Base-by-base conservation (phyloP, 495 filamentous ascomycete genomes). In the Penicillium silybi region DNA sequence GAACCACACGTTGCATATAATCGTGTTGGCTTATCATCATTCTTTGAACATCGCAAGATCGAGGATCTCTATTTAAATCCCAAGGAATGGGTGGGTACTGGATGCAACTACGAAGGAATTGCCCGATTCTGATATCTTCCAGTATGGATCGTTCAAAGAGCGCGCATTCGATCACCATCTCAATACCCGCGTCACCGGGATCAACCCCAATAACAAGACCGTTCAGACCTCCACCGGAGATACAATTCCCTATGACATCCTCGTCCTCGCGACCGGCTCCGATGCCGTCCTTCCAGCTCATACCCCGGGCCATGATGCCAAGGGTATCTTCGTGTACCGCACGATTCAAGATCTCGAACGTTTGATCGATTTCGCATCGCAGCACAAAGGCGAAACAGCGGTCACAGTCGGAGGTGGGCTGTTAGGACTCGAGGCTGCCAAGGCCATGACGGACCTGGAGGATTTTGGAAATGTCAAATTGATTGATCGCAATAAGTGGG, bases 1-100 rank as follows among this genome's bases (percentile, higher is more conserved):
- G 92, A 97, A 64, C 73, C 86, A 1, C 87, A 97, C 71, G 71
- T 96, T 53, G 92, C 92, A 2, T 97, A 97, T 69, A 97, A 97
- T 62, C 87, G 92, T 43, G 92, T 97, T 18, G 92, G 92, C n/a
- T 77, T 97, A 35, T 96, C 91, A 6, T 88, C 84, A 35, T 97
- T 91, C 74, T 97, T 97, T 61, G 85, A 89, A 60, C 91, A 96
- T 69, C 81, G 92, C 52, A 83, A 89, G 54, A 86, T 95, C 15
- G 90, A 95, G 69, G 89, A 93, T 61, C 65, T 97, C 38, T 96
- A 96, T 58, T 77, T 97, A 22, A 95, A 96, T 59, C 89, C 90
- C 0, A 74, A 80, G 53, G 87, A 92, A 82, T 97, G 92, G 92
- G 88, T 91, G 66, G 58, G 82, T 69, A 7, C n/a, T 25, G 1